Conservation (phyloP, 2,329 filamentous ascomycete species). For the Sporothrix luriei region DNA sequence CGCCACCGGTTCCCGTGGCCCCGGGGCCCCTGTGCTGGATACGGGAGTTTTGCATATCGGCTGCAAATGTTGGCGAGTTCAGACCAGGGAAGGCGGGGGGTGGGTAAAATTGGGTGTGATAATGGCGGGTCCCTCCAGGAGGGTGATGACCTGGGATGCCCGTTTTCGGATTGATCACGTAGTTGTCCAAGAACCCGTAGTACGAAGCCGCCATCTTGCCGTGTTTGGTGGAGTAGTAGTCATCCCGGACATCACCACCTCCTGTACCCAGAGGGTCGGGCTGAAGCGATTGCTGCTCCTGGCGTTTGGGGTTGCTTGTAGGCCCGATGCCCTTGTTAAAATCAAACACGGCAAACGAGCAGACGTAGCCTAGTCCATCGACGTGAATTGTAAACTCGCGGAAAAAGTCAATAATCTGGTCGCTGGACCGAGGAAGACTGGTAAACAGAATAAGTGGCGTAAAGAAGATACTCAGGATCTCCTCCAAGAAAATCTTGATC, state of each 20-base stretch:
- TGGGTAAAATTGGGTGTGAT: slow-evolving; percentile 74
- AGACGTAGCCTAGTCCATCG: slow-evolving; percentile 92
- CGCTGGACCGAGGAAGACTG: slow-evolving; percentile 82
- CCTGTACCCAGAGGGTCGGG: slow-evolving; percentile 42
- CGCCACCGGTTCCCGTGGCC: background rate
- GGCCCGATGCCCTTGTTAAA: slow-evolving; percentile 75
- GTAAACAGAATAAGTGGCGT: slow-evolving; percentile 88
- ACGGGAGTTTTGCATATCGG: slow-evolving; percentile 59
- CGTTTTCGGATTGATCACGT: slow-evolving; percentile 72
- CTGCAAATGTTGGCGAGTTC: slow-evolving; percentile 61
- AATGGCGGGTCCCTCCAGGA: slow-evolving; percentile 59
- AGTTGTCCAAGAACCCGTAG: slow-evolving; percentile 92
- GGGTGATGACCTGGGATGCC: slow-evolving; percentile 64
- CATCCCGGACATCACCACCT: slow-evolving; percentile 72
- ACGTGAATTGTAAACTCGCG: slow-evolving; percentile 97
- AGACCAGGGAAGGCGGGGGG: slow-evolving; percentile 74
- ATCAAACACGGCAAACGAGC: slow-evolving; percentile 95
- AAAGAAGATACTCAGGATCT: slow-evolving; percentile 87
- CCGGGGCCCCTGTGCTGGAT: slow-evolving; percentile 47
- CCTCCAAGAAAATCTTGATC: slow-evolving; percentile 86
- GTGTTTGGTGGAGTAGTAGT: slow-evolving; percentile 94
- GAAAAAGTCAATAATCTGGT: slow-evolving; percentile 96
- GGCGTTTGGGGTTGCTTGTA: slow-evolving; percentile 23
- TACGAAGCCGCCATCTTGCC: slow-evolving; percentile 98
- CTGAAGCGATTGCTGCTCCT: slow-evolving; percentile 34